Evolutionary conservation across 2,329 filamentous ascomycete genomes (phyloP), one percentile per base, ranked within the genome.

Genomic region (Epichloe gansuensis): DNA sequence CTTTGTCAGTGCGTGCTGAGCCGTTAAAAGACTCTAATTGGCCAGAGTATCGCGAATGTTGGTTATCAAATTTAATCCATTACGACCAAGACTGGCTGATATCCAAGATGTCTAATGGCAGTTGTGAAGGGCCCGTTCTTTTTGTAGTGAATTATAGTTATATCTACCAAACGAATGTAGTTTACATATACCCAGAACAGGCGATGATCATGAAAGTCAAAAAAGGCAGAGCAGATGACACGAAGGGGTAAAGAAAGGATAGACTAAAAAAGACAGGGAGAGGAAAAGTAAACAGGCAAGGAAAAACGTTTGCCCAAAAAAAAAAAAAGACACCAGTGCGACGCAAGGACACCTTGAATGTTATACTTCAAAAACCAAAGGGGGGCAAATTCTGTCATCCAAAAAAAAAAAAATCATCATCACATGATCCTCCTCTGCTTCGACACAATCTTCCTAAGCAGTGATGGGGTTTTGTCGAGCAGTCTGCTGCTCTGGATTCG

Each of bases 401-500:
- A 25, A 25, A 21, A 21, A 25, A 27, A 21, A 21, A 21, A 21
- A 21, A 21, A 21, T 52, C 34, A 36, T 49, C 41, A 51, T 21
- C 23, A 13, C 15, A 47, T n/a, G 12, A 39, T 43, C 17, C 44
- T 38, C 43, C 31, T 35, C 21, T n/a, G 38, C 23, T 40, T 9
- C 34, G 15, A 23, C 15, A 6, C 39, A 23, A 23, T 25, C n/a
- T 31, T 13, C 34, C 51, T 51, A 60, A 27, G 54, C 57, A 23
- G 51, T 54, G 39, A 60, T 52, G 53, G 56, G 53, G 38, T 54
- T 59, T 23, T 55, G 53, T 7, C 51, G 58, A 41, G 53, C 46
- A 36, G 53, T 38, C 64, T 75, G 70, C 58, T 68, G 60, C 61
- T 76, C 74, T 4, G 73, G 74, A 51, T 70, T 73, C 2, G 74